Evolutionary conservation across 345 rosid genomes (phyloP).

Genomic region (Lepidium didymum): DNA sequence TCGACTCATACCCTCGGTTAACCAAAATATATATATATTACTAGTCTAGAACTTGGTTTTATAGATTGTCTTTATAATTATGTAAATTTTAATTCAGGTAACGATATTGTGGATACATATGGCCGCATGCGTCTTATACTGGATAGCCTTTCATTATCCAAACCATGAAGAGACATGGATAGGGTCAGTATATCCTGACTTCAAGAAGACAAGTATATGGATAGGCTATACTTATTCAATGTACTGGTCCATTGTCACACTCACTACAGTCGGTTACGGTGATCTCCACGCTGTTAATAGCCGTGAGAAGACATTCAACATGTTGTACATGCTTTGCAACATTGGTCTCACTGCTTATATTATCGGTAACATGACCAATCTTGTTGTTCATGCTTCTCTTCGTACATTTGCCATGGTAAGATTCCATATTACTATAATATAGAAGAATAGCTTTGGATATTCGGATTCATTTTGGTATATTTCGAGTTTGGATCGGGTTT

Average conservation of each 20-base stretch:
- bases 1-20: too few species aligned
- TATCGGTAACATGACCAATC: conserved; percentile 93
- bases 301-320: conserved; percentile 66
- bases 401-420: conserved; percentile 67
- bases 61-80: not conserved
- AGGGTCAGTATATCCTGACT: conserved; percentile 45
- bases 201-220: conserved; percentile 68
- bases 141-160: conserved; percentile 57
- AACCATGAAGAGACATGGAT: conserved; percentile 55
- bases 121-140: conserved; percentile 79
- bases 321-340: conserved; percentile 83
- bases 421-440: too few species aligned
- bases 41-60: not conserved
- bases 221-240: conserved; percentile 83
- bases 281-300: conserved; percentile 70
- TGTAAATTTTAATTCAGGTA: conserved; percentile 39
- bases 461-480: too few species aligned
- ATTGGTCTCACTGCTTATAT: conserved; percentile 81
- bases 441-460: too few species aligned
- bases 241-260: conserved; percentile 92
- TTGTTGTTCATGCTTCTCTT: conserved; percentile 65
- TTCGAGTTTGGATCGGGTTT: too few species aligned
- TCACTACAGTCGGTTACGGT: conserved; percentile 88
- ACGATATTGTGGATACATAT: conserved; percentile 70
- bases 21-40: too few species aligned